Conservation (phyloP, 2,329 filamentous ascomycete species). For the Sarocladium brachiariae region DNA sequence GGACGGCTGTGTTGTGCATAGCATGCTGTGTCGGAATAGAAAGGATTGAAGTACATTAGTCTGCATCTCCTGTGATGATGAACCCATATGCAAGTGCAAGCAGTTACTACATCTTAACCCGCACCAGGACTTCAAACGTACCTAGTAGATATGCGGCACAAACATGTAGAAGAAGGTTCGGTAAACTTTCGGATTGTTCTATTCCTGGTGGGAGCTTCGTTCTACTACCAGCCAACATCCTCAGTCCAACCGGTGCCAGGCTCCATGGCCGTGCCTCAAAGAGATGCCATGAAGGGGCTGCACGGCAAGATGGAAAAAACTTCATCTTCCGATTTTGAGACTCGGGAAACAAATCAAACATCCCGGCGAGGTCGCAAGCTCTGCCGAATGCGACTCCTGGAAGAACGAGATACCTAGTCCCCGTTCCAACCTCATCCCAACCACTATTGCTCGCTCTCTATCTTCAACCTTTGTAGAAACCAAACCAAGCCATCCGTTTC, state of each 20-base stretch:
- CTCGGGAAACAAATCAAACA: too few relatives aligned
- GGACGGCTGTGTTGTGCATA: constrained; percentile 6
- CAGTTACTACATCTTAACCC: too few relatives aligned
- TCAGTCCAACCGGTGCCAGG: too few relatives aligned
- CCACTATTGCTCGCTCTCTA: too few relatives aligned
- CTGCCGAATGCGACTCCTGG: too few relatives aligned
- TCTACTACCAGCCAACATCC: neutral
- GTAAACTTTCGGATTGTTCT: neutral
- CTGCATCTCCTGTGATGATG: neutral
- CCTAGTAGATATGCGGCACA: too few relatives aligned
- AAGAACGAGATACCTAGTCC: neutral
- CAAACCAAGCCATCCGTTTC: neutral
- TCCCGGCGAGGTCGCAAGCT: too few relatives aligned
- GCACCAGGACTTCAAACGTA: too few relatives aligned
- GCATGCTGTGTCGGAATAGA: constrained; percentile 9
- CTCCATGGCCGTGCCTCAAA: too few relatives aligned
- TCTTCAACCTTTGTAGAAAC: neutral
- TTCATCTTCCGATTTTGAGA: too few relatives aligned
- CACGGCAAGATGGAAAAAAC: too few relatives aligned
- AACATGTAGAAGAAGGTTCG: neutral
- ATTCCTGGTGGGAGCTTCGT: neutral
- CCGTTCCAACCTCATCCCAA: neutral
- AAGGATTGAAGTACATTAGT: neutral
- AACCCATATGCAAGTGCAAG: neutral
- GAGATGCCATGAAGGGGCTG: too few relatives aligned